Conservation (phyloP, 2,329 filamentous ascomycete species). For the Aaosphaeria arxii region DNA sequence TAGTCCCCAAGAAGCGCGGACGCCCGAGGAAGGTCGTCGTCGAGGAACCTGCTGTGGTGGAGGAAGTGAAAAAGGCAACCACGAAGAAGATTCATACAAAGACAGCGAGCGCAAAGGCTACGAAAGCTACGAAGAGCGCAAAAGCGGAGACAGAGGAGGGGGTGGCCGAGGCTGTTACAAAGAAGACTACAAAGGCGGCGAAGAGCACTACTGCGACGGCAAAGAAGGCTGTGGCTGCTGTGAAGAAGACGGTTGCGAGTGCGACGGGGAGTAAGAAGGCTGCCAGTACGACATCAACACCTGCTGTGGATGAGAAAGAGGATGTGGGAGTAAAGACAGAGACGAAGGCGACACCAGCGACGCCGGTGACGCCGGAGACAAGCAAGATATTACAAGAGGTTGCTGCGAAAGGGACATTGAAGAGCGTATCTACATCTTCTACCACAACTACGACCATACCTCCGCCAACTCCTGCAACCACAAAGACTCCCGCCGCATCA, state of each 20-base stretch:
- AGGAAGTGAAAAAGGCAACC: conserved; percentile 4
- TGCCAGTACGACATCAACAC: background rate
- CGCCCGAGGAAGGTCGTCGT: conserved; percentile 31
- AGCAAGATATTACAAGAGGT: conserved; percentile 33
- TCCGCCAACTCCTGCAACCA: conserved; percentile 10
- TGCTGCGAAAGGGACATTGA: conserved; percentile 19
- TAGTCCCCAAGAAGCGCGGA: conserved; percentile 26
- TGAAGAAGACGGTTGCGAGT: background rate
- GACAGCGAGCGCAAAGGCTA: conserved; percentile 22
- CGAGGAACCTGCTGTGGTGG: conserved; percentile 4
- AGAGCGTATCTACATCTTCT: background rate
- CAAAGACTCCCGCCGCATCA: conserved; percentile 13
- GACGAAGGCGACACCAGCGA: conserved; percentile 11
- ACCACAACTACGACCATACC: background rate
- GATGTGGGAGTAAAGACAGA: background rate
- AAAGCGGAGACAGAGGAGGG: conserved; percentile 1
- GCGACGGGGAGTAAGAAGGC: background rate
- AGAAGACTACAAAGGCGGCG: conserved; percentile 6
- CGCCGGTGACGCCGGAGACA: conserved; percentile 21
- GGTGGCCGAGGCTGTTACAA: background rate
- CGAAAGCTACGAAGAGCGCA: conserved; percentile 5
- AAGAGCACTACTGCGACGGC: conserved; percentile 4
- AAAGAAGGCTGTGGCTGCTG: background rate
- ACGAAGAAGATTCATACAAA: conserved; percentile 13
- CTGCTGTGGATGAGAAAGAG: background rate